A percentile compares a stretch with the other conserved stretches of the same genome.
phyloP scores from a whole-genome alignment of 129 eudicot genomes.

The Helianthus annuus region HanXRQr2.0-SUNRISE NC_035449.2:57333437-57333936 shows the following conservation, averaged over 20 bases:
- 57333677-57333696: slow-evolving; percentile 80
- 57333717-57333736: neutral
- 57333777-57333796: slow-evolving; percentile 74
- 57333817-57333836: slow-evolving; percentile 87
- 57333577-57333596: slow-evolving; percentile 1
- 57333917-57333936: slow-evolving; percentile 52
- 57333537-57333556: neutral
- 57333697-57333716: slow-evolving; percentile 52
- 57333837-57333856: slow-evolving; percentile 76
- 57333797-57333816: slow-evolving; percentile 97
- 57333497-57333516: neutral
- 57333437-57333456: neutral
- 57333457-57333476: neutral
- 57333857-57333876: slow-evolving; percentile 72
- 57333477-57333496: slow-evolving; percentile 19
- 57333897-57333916: slow-evolving; percentile 61
- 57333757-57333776: neutral
- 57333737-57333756: neutral
- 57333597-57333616: slow-evolving; percentile 33
- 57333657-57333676: slow-evolving; percentile 67
- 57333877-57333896: slow-evolving; percentile 81
- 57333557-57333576: neutral
- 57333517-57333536: neutral
- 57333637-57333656: slow-evolving; percentile 57
- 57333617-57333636: slow-evolving; percentile 41